These are phyloP conservation scores for Magnusiomyces ingens DNA, from an alignment of 1,139 yeast species.

Conservation along the genomic window DNA sequence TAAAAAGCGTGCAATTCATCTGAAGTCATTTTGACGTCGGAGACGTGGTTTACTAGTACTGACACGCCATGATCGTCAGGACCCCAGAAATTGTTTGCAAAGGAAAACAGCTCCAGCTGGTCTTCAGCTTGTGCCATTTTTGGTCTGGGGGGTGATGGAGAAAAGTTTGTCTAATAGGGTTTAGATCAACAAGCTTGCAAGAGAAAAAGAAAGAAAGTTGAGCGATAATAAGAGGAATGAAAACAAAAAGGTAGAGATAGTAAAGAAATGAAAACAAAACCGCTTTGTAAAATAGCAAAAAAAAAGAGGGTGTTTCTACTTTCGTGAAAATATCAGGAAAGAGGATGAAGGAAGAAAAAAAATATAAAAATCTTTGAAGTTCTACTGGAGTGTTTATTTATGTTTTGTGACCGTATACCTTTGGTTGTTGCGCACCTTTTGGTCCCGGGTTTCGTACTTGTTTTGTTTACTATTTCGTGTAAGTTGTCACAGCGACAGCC, in stretches of 20 bases:
- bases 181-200: no score
- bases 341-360: no score
- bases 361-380: no score
- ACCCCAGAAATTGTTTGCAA: conserved; percentile 50
- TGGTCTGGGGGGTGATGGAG: not conserved
- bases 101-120: conserved; percentile 25
- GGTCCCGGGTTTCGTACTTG: no score
- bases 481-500: no score
- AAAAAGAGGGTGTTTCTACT: no score
- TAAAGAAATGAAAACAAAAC: not conserved
- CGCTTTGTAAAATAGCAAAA: not conserved
- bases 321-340: no score
- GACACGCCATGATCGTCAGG: conserved; percentile 46
- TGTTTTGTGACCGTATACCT: no score
- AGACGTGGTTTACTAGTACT: conserved; percentile 43
- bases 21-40: conserved; percentile 43
- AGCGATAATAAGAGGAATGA: not conserved
- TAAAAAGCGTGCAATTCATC: conserved; percentile 40
- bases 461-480: no score
- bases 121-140: conserved; percentile 11
- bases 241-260: not conserved
- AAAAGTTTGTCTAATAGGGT: no score
- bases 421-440: no score
- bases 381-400: no score
- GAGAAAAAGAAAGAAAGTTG: not conserved